Evolutionary conservation across 2,329 filamentous ascomycete genomes (phyloP), one percentile per base, ranked within the genome.

Genomic region (Fusarium sp.): DNA sequence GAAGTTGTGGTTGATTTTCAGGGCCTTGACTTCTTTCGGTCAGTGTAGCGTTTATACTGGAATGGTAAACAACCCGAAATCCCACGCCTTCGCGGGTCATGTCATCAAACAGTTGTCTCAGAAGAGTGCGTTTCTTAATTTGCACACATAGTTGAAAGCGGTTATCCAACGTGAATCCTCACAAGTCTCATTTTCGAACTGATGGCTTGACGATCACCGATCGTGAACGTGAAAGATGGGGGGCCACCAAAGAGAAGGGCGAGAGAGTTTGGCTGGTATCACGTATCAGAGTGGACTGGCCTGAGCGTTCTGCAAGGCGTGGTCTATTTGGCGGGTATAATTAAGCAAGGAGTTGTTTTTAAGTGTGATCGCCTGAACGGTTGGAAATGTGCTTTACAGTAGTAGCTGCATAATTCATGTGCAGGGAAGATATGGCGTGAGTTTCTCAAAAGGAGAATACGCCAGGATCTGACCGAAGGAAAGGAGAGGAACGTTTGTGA

Each of bases 261-360:
- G 33, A 60, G 29, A 45, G n/a, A 49, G 29, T 31, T 44, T 62
- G 57, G 57, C 39, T 63, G 60, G 39, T 41, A 49, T 56, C 39
- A 41, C 14, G 39, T 46, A 46, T 56, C 37, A 38, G 25, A 35
- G 71, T 76, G 66, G 71, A 60, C 27, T 60, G 57, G 70, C 41
- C 64, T 72, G 59, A 60, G 61, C 56, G 60, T 65, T 59, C 75
- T 77, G 75, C 75, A 75, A 76, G 73, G 75, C 73, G 70, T 31
- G 48, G 42, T 49, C 39, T 70, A 27, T 62, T 63, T 63, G 54
- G 69, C 62, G 65, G 66, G 42, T 58, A 69, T 38, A 41, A 31
- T 57, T 54, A 52, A 68, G 75, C 65, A 77, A 76, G 73, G 72
- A 69, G 73, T 42, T 60, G 57, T 21, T 38, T 38, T n/a, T 60